Evolutionary conservation across 352 stramenopile species (phyloP), one percentile per base, ranked within the genome.

Genomic region (Pythium apleroticum): DNA sequence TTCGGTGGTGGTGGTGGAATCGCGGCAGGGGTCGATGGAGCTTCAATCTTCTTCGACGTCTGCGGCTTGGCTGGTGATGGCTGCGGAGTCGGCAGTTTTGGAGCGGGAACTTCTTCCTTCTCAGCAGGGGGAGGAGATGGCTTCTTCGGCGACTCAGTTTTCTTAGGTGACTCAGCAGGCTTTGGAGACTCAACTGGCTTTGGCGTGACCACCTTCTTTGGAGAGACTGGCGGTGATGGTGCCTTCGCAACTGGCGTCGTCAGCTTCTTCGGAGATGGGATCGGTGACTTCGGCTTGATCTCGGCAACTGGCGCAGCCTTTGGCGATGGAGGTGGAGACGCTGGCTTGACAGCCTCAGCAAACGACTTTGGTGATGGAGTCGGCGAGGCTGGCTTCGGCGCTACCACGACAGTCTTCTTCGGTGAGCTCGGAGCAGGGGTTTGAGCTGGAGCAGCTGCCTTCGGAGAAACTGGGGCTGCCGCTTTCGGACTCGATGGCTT

Each of bases 181-280:
- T 72, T 67, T 4, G 66, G 54, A 19, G 62, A 57, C 20, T 69
- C 61, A 25, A 60, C 55, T 11, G 48, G 41, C 24, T 49, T 62
- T 50, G 54, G 35, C 4, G 58, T 55, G 39, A 71, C 68, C 11
- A 50, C 57, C 39, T 76, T 71, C 57, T 76, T 81, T 4, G 65
- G 53, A 17, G 70, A 63, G 17, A 20, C 27, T 31, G 37, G 33
- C 12, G 46, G 30, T 19, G 58, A n/a, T n/a, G 53, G 48, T 17
- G 15, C 24, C 43, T 55, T 57, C 4, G 24, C 19, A 12, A 35
- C 24, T 35, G 48, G 48, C 14, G 48, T 20, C 10, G 41, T 14
- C 37, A 41, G 14, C 31, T 37, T 63, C 30, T 63, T 52, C 25
- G 56, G 56, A 41, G 64, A 57, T 31, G 54, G 19, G 2, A 50